Percentiles rank a stretch among this genome's conserved stretches.
These are phyloP conservation scores for Wallacemonas sp. DNA, from an alignment of 208 protist genomes.

Conservation along the genomic window DNA sequence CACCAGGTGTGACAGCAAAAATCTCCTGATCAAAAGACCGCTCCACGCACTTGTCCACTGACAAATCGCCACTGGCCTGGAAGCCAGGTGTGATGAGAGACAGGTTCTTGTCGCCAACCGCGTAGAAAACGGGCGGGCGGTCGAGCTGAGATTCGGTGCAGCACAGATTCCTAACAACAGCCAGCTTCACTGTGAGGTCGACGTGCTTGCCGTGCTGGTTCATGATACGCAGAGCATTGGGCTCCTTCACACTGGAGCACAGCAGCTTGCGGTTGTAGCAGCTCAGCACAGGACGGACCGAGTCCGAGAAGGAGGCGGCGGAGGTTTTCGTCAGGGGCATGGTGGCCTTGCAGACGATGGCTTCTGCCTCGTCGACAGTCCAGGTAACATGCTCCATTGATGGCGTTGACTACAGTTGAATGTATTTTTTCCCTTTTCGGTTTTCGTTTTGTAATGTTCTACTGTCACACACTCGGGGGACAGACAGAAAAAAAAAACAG, in stretches of 20 bases:
- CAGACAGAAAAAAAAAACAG: no score
- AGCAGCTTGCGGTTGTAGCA: conserved; percentile 63
- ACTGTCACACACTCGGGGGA: no score
- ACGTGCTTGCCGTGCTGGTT: conserved; percentile 70
- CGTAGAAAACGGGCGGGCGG: conserved; percentile 71
- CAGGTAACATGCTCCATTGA: conserved; percentile 76
- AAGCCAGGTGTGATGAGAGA: conserved; percentile 59
- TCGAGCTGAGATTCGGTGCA: conserved; percentile 55
- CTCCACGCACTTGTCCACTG: conserved; percentile 37
- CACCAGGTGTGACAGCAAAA: conserved; percentile 59
- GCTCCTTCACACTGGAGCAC: conserved; percentile 82
- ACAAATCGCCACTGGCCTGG: conserved; percentile 71
- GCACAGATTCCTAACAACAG: conserved; percentile 51
- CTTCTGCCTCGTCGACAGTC: conserved; percentile 48
- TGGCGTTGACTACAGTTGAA: no score
- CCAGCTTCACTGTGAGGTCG: conserved; percentile 51
- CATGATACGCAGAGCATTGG: conserved; percentile 80
- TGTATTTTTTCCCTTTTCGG: not conserved
- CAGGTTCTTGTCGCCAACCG: conserved; percentile 64
- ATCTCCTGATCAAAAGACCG: conserved; percentile 59
- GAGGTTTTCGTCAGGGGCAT: conserved; percentile 75
- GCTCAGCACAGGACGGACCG: conserved; percentile 51
- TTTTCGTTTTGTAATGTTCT: no score
- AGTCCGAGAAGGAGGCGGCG: conserved; percentile 43
- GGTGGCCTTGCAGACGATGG: conserved; percentile 59